Percentiles rank a stretch among this genome's conserved stretches.
Conservation (phyloP, 108 stramenopile genomes). For the Nitzschia inconspicua region DNA sequence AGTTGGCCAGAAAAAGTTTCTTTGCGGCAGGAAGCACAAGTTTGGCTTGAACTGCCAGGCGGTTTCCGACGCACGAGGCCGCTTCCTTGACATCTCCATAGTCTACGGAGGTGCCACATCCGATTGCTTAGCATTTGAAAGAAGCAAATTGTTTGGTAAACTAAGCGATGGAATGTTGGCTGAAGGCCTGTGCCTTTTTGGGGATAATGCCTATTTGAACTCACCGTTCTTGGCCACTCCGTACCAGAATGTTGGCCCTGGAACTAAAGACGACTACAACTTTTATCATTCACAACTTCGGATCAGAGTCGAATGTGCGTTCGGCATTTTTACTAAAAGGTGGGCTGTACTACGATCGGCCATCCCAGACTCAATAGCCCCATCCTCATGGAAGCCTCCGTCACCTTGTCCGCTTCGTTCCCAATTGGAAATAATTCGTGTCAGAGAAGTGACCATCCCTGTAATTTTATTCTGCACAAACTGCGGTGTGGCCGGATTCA, state of each 20-base stretch:
- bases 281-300: slow-evolving; percentile 24
- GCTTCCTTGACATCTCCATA: slow-evolving; percentile 23
- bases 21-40: slow-evolving; percentile 36
- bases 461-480: too few species aligned
- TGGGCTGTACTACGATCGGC: too few species aligned
- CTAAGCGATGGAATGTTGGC: too few species aligned
- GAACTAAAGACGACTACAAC: slow-evolving; percentile 22
- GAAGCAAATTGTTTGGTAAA: too few species aligned
- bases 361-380: too few species aligned
- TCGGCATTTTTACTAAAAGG: slow-evolving; percentile 23
- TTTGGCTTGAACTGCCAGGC: slow-evolving; percentile 32
- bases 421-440: too few species aligned
- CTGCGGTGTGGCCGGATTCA: too few species aligned
- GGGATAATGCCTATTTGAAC: slow-evolving; percentile 19
- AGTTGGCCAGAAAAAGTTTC: slow-evolving; percentile 22
- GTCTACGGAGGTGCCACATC: slow-evolving; percentile 4
- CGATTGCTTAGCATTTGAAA: not conserved
- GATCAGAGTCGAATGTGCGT: slow-evolving; percentile 42
- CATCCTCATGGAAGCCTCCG: too few species aligned
- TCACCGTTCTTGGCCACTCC: slow-evolving; percentile 16
- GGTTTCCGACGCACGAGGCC: slow-evolving; percentile 8
- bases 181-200: slow-evolving; percentile 17
- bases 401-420: too few species aligned
- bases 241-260: not conserved
- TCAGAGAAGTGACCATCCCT: too few species aligned